Evolutionary conservation across 2,329 filamentous ascomycete genomes (phyloP).

Genomic region (Cordyceps cateniannulata): DNA sequence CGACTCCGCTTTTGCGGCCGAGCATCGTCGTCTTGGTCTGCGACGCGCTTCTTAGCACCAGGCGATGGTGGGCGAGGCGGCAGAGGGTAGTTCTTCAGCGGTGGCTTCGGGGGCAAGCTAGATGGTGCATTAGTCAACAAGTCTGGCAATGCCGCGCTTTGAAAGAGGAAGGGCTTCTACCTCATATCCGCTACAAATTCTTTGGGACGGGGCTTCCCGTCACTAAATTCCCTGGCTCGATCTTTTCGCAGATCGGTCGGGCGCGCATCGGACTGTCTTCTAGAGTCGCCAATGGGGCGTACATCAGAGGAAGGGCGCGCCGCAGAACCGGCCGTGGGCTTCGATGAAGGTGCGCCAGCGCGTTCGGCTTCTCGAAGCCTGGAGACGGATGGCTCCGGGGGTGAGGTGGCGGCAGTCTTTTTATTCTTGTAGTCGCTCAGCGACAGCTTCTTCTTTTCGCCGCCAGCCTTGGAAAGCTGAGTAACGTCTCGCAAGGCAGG

Average conservation of each 20-base stretch:
- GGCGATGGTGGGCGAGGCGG: slow-evolving; percentile 34
- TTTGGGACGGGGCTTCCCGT: slow-evolving; percentile 26
- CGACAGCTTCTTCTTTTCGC: slow-evolving; percentile 50
- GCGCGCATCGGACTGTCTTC: slow-evolving; percentile 13
- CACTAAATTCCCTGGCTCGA: slow-evolving; percentile 18
- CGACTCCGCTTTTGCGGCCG: slow-evolving; percentile 42
- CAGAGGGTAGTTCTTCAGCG: slow-evolving; percentile 22
- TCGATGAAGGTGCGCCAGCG: slow-evolving; percentile 17
- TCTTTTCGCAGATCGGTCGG: slow-evolving; percentile 17
- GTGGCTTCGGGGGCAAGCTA: slow-evolving; percentile 32
- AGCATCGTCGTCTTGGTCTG: slow-evolving; percentile 37
- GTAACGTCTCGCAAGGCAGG: slow-evolving; percentile 29
- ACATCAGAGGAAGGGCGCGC: slow-evolving; percentile 4
- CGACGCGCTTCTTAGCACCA: slow-evolving; percentile 40
- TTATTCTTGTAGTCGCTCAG: slow-evolving; percentile 55
- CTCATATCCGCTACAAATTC: slow-evolving; percentile 25
- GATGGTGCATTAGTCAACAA: background rate
- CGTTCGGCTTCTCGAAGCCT: slow-evolving; percentile 28
- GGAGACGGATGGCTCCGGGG: slow-evolving; percentile 27
- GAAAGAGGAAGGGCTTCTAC: slow-evolving; percentile 14
- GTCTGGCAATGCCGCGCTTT: background rate
- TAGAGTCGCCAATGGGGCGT: slow-evolving; percentile 1
- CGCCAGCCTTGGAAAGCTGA: slow-evolving; percentile 33
- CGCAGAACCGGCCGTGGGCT: slow-evolving; percentile 10
- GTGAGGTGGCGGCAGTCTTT: slow-evolving; percentile 31